phyloP scores from a whole-genome alignment of 148 eudicot species.

The Rhododendron ferrugineum region DNA sequence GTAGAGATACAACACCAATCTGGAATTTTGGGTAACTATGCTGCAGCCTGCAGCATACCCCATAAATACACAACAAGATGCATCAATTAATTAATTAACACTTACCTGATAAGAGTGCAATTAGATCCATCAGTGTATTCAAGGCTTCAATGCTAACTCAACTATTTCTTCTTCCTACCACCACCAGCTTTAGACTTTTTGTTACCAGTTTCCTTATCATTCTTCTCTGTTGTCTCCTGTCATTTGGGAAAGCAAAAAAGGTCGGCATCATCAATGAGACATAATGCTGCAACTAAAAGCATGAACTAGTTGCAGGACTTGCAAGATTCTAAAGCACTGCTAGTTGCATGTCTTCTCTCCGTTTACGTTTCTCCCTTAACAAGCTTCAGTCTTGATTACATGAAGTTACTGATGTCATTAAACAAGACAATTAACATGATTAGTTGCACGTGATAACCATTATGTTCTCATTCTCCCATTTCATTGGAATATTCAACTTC shows the following conservation, averaged over 20 bases:
- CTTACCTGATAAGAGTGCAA: constrained; percentile 9
- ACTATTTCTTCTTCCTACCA: constrained; percentile 61
- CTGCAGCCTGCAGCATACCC: background rate
- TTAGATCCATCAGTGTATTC: constrained; percentile 4
- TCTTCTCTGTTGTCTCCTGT: constrained; percentile 47
- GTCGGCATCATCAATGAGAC: background rate
- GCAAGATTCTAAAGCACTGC: background rate
- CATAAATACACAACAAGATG: background rate
- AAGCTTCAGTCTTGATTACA: background rate
- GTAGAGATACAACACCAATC: background rate
- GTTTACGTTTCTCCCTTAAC: no score
- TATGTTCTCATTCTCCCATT: background rate
- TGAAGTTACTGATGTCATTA: background rate
- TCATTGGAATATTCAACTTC: background rate
- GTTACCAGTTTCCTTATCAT: constrained; percentile 40
- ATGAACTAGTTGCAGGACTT: background rate
- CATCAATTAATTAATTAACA: background rate
- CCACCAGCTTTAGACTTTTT: constrained; percentile 59
- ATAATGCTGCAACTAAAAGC: background rate
- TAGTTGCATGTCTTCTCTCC: background rate
- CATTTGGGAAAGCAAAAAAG: constrained; percentile 3
- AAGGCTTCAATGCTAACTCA: background rate
- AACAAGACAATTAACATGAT: background rate
- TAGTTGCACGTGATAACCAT: background rate
- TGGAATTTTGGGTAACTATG: background rate